Base-by-base conservation (phyloP, 768 basidiomycete species). In the Suillus weaverae region DNA sequence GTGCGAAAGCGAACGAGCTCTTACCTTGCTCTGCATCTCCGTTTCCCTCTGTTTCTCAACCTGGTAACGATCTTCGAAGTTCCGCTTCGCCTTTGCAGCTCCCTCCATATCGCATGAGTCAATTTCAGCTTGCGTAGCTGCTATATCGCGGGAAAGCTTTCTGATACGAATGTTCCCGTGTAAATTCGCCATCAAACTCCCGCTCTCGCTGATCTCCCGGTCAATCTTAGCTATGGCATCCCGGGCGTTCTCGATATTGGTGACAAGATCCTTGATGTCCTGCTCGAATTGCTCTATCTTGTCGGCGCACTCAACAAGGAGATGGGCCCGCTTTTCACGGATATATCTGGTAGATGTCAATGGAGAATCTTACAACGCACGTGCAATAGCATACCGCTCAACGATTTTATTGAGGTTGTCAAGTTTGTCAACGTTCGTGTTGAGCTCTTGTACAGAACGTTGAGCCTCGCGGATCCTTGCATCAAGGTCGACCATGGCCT, bases 161-260 rank as follows among this genome's bases (percentile, higher is more conserved):
- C 94, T 83, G 62, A 93, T 86, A 5, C 91, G 86, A 53, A 94
- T 79, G 74, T 98, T 99, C 73, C 95, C 92, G 66, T 90, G 86
- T 62, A 94, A 76, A 74, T 89, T 91, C 32, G 89, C 84, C 55
- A 89, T 73, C 13, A 83, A 83, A 43, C 90, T 86, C 59, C 87
- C 89, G 66, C 90, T 85, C 68, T 90, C 88, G 73, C 87, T 88
- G 73, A 95, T 88, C 71, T 95, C 91, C 72, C 87, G 89, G 70
- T 92, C 89, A 18, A 95, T 84, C 26, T 76, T 80, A 16, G 81
- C 80, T 35, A 94, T 84, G 36, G 71, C 74, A 41, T 76, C 74
- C 10, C 82, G 80, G 9, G 80, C 69, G 18, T 71, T 69, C 62
- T 83, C 81, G 11, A 85, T 76, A 32, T 81, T 75, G 32, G 79